phyloP scores from a whole-genome alignment of 345 rosid genomes.

The Mangifera indica region DNA sequence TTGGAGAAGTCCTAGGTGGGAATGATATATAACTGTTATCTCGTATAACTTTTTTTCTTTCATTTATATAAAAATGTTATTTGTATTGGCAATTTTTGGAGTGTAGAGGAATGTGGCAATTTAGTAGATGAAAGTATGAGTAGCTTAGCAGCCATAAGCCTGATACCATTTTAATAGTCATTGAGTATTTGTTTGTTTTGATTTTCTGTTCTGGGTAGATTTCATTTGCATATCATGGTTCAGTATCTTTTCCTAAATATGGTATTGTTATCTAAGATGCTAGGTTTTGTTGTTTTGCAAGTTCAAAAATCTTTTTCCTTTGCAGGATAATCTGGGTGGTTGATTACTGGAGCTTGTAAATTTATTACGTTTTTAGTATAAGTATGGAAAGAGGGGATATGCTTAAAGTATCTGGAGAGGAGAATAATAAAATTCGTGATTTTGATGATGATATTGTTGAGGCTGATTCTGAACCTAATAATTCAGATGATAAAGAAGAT shows the following conservation, averaged over 20 bases:
- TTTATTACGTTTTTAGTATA: conserved; percentile 2
- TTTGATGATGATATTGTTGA: conserved; percentile 37
- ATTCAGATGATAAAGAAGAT: conserved; percentile 28
- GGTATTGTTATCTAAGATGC: neutral
- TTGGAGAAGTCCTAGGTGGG: neutral
- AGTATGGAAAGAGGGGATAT: conserved; percentile 54
- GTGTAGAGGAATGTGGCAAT: too few relatives aligned
- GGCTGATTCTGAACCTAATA: conserved; percentile 26
- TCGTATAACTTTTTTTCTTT: too few relatives aligned
- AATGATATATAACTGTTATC: neutral
- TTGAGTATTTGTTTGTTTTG: neutral
- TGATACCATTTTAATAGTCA: neutral
- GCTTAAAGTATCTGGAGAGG: conserved; percentile 33
- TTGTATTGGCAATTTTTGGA: too few relatives aligned
- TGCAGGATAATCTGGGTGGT: conserved; percentile 26
- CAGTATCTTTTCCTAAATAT: neutral
- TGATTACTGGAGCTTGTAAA: conserved; percentile 12
- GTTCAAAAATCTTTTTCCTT: neutral
- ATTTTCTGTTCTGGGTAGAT: neutral
- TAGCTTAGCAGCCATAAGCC: too few relatives aligned
- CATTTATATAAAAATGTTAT: neutral
- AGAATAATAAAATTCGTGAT: conserved; percentile 31
- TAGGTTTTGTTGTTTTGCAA: neutral
- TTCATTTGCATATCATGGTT: neutral
- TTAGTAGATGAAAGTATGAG: too few relatives aligned